Evolutionary conservation across 2,329 filamentous ascomycete species (phyloP).

Genomic region (Cladosporium cucumerinum): DNA sequence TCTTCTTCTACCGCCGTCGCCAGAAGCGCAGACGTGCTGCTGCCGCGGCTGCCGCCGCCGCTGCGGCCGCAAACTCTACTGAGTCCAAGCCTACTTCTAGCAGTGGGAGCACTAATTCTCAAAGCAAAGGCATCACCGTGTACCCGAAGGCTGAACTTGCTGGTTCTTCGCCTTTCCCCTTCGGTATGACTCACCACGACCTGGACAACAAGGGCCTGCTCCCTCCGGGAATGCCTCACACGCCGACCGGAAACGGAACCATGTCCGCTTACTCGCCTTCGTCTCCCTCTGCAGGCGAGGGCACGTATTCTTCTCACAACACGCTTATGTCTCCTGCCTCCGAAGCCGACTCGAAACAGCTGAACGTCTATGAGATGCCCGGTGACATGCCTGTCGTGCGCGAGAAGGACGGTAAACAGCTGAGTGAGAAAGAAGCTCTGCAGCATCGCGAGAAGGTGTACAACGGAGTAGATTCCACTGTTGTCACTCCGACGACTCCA

Average conservation of each 20-base stretch:
- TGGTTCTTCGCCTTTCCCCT: slow-evolving; percentile 23
- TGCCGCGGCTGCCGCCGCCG: background rate
- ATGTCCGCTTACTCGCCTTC: slow-evolving; percentile 19
- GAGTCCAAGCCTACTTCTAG: slow-evolving; percentile 4
- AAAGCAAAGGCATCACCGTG: slow-evolving; percentile 28
- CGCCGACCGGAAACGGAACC: slow-evolving; percentile 8
- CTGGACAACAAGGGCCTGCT: slow-evolving; percentile 23
- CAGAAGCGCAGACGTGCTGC: slow-evolving; percentile 13
- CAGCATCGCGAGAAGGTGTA: slow-evolving; percentile 43
- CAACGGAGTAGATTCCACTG: slow-evolving; percentile 42
- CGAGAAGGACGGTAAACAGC: slow-evolving; percentile 46
- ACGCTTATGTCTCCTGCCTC: slow-evolving; percentile 26
- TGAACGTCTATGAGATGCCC: slow-evolving; percentile 47
- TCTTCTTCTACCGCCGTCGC: slow-evolving; percentile 34
- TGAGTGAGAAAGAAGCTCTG: slow-evolving; percentile 50
- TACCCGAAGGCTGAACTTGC: slow-evolving; percentile 48
- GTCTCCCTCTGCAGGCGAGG: slow-evolving; percentile 25
- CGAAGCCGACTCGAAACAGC: slow-evolving; percentile 30
- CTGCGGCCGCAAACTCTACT: background rate
- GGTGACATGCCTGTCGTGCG: slow-evolving; percentile 55
- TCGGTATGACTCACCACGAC: slow-evolving; percentile 17
- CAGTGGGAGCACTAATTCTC: background rate
- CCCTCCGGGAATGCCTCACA: slow-evolving; percentile 19
- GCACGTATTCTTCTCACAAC: slow-evolving; percentile 27
- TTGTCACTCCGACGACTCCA: slow-evolving; percentile 3